Base-by-base conservation (phyloP, 1,139 yeast species). In the Candida albicans region DNA sequence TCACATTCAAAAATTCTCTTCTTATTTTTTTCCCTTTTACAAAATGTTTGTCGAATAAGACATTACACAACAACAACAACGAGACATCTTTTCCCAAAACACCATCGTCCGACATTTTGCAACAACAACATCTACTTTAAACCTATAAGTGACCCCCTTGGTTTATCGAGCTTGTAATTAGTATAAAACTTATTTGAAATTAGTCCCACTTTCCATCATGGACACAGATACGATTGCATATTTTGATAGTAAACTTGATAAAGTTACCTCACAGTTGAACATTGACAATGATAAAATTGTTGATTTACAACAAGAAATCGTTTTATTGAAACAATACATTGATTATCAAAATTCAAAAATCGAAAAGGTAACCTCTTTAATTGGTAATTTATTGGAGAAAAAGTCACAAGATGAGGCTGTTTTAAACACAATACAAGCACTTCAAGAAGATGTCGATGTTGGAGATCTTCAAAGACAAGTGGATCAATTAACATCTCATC, bases 341-440 rank as follows among this genome's bases (percentile, higher is more conserved):
- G 74, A 68, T 15, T 68, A 61, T 52, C 77, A 72, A 50, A 65
- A 63, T 52, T 57, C 55, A 47, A 69, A 69, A 51, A 62, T 73
- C 41, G 76, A 72, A 41, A 70, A 70, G 53, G 57, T 72, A 46
- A 61, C 73, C 28, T 51, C 56, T 33, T 53, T 69, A 42, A 58
- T 70, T 35, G 51, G 61, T 27, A 72, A 69, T 22, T 54, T 64
- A 44, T 54, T 67, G 38, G 71, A 66, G 39, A 66, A 64, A 51
- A 68, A 68, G 46, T 66, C 67, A 45, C 65, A 62, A 39, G 58
- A 61, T 42, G 61, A 61, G 40, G 62, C 58, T 10, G 59, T 67
- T 33, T 56, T 65, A 31, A 52, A 54, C 32, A 55, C 64, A 8
- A 47, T 63, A 14, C 66, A 57, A 44, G 61, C 58, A 13, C 56